Conservation (phyloP, 148 eudicot genomes). For the Rhododendron griersonianum region DNA sequence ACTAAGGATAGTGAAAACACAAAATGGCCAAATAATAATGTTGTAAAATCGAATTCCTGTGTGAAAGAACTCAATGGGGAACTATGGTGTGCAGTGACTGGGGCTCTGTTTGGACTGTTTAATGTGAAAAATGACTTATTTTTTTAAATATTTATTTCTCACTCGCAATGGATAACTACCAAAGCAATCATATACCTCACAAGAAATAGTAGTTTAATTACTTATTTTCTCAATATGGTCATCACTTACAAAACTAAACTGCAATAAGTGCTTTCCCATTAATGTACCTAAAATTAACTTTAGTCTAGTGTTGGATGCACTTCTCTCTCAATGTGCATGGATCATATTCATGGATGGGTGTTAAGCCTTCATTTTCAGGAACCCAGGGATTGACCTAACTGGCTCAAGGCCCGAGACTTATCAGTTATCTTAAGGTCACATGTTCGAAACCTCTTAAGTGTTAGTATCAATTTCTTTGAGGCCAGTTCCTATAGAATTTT, state of each 20-base stretch:
- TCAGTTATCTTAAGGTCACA: background rate
- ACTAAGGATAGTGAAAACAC: background rate
- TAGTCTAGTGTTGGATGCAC: background rate
- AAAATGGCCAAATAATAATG: background rate
- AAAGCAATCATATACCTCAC: no score
- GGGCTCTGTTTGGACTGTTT: background rate
- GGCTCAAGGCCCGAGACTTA: background rate
- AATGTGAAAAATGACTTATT: background rate
- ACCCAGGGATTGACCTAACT: background rate
- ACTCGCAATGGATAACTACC: background rate
- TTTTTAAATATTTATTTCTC: background rate
- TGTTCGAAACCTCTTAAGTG: background rate
- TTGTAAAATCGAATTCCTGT: no score
- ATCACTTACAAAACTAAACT: background rate
- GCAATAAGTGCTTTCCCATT: background rate
- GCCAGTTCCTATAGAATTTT: no score
- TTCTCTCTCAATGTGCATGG: background rate
- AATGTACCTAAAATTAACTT: background rate
- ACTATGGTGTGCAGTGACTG: background rate
- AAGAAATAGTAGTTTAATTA: background rate
- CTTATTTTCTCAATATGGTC: background rate
- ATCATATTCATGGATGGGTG: background rate
- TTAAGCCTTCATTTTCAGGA: background rate
- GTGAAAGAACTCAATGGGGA: background rate
- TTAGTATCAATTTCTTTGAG: no score